phyloP scores from a whole-genome alignment of 148 eudicot genomes.

The Fallopia convolvulus region DNA sequence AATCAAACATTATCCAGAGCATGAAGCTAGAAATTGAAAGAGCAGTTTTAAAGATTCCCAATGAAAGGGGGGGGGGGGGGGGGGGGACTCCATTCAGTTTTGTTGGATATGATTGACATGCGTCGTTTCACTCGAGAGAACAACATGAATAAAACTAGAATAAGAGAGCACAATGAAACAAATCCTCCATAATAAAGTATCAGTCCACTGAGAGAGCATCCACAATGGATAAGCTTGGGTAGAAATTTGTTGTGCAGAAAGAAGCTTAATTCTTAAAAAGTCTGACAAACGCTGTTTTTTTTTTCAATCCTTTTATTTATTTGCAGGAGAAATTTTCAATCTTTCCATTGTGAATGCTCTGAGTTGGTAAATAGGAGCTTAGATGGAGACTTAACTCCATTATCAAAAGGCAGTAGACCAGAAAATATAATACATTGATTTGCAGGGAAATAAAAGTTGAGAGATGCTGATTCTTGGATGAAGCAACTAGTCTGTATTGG shows the following conservation, averaged over 20 bases:
- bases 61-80: not conserved
- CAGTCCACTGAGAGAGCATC: too few relatives aligned
- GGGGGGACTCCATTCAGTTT: not conserved
- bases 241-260: too few relatives aligned
- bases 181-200: not conserved
- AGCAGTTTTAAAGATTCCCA: not conserved
- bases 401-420: not conserved
- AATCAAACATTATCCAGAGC: not conserved
- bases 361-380: not conserved
- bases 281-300: too few relatives aligned
- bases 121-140: not conserved
- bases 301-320: too few relatives aligned
- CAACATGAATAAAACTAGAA: not conserved
- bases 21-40: not conserved
- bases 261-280: too few relatives aligned
- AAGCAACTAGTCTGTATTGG: not conserved
- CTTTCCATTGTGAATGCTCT: not conserved
- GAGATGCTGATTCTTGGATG: not conserved
- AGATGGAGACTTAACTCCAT: constrained; percentile 6
- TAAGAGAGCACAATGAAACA: not conserved
- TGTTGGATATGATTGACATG: not conserved
- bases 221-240: too few relatives aligned
- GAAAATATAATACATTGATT: not conserved
- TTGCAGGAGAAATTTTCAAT: too few relatives aligned
- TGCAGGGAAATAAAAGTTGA: not conserved